These are phyloP conservation scores for Nakazawaea wyomingensis DNA, from an alignment of 805 yeast genomes.

Conservation along the genomic window DNA sequence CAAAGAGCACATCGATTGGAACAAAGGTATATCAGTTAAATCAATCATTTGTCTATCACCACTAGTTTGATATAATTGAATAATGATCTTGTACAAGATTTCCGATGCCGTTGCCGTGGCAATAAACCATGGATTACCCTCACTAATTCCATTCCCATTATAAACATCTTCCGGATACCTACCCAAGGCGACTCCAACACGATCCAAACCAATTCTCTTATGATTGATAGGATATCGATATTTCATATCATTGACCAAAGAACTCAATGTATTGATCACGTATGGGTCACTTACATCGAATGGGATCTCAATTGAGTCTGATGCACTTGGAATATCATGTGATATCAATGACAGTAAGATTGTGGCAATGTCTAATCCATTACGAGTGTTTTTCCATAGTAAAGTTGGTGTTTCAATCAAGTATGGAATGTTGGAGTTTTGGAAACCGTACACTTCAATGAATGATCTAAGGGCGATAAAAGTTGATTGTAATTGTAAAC, in stretches of 20 bases:
- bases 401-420: constrained; percentile 64
- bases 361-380: constrained; percentile 78
- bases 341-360: constrained; percentile 45
- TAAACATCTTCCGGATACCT: constrained; percentile 91
- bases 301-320: constrained; percentile 43
- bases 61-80: constrained; percentile 33
- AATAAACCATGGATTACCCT: constrained; percentile 94
- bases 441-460: constrained; percentile 36
- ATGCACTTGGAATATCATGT: constrained; percentile 34
- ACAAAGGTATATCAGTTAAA: background rate
- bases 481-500: constrained; percentile 23
- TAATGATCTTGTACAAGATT: constrained; percentile 49
- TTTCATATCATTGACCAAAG: constrained; percentile 64
- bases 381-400: constrained; percentile 36
- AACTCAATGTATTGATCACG: constrained; percentile 58
- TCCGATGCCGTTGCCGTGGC: constrained; percentile 69
- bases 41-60: constrained; percentile 34
- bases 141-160: constrained; percentile 64
- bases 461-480: constrained; percentile 33
- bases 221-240: constrained; percentile 74
- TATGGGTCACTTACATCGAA: constrained; percentile 54
- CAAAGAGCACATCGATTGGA: background rate
- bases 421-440: constrained; percentile 39
- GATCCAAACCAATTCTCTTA: constrained; percentile 30
- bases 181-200: constrained; percentile 67